Evolutionary conservation across 1,139 yeast genomes (phyloP).

Genomic region (Blastobotrys proliferans): DNA sequence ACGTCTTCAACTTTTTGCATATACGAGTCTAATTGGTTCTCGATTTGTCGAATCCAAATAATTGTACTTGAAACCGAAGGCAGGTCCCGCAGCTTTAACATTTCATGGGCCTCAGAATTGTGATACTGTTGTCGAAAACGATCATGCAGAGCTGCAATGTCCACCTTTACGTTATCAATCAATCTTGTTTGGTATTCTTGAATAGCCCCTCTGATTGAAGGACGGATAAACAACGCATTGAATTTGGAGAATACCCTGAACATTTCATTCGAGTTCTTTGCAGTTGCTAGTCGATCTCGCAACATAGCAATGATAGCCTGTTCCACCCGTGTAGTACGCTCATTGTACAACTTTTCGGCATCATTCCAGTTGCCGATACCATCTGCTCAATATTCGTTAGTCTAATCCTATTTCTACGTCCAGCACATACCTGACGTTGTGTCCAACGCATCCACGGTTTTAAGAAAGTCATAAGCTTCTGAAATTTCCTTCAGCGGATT

Average conservation of each 20-base stretch:
- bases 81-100: conserved; percentile 42
- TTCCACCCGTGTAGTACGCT: conserved; percentile 45
- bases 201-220: conserved; percentile 50
- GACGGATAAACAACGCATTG: conserved; percentile 45
- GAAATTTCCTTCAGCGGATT: conserved; percentile 38
- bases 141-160: conserved; percentile 41
- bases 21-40: conserved; percentile 41
- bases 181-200: conserved; percentile 53
- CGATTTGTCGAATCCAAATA: conserved; percentile 50
- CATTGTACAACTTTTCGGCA: conserved; percentile 42
- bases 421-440: conserved; percentile 33
- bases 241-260: conserved; percentile 48
- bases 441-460: conserved; percentile 40
- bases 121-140: conserved; percentile 37
- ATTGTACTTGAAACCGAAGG: conserved; percentile 47
- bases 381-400: conserved; percentile 21
- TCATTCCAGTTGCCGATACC: conserved; percentile 39
- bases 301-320: conserved; percentile 42
- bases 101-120: conserved; percentile 34
- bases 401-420: background rate
- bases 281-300: conserved; percentile 38
- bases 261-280: conserved; percentile 46
- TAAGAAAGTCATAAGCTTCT: conserved; percentile 41
- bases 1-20: conserved; percentile 45
- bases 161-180: conserved; percentile 45